Evolutionary conservation across 352 stramenopile genomes (phyloP), one percentile per base, ranked within the genome.

Genomic region (Elongisporangium prolatum): DNA sequence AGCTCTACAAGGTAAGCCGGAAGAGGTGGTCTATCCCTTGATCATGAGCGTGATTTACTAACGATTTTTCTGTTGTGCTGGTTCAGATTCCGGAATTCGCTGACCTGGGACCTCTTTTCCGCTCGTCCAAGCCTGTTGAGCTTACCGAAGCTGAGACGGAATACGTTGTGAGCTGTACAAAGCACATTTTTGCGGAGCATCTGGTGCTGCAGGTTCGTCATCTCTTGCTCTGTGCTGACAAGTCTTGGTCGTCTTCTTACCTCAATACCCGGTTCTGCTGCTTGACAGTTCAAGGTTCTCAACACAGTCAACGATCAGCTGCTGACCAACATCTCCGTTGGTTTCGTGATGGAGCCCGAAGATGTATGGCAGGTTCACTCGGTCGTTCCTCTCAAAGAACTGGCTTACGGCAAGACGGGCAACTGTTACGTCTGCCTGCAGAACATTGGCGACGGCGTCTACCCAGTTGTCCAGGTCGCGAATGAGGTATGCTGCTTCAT

Each of bases 231-330:
- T 50, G 20, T 61, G 17, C 21, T 4, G 47, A 7, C 47, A 9
- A 7, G 47, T 64, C 10, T 50, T 4, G 16, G 18, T 51, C 14
- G 3, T 25, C 25, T 52, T 37, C 18, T 37, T 50, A 18, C 47
- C 11, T 55, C 34, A 57, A 51, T 17, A 17, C 56, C 44, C 54
- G 28, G 22, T 59, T 22, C 24, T 34, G 7, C 7, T 65, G 44
- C 47, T 21, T 57, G 18, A 20, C 83, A 99, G 82, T 99, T 99
- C 69, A 91, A 87, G 48, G 90, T 99, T 58, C 84, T 96, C 52
- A 99, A 99, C 83, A 99, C 98, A 0, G 96, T 99, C 54, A 97
- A 98, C 54, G 96, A 99, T 59, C 97, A 99, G 80, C 80, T 97
- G 25, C 77, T 99, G 56, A 87, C 92, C 3, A 96, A 99, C 65